Percentiles rank a stretch among this genome's conserved stretches.
phyloP scores from a whole-genome alignment of 2,329 filamentous ascomycete genomes.

The Fusarium drepaniforme region DNA sequence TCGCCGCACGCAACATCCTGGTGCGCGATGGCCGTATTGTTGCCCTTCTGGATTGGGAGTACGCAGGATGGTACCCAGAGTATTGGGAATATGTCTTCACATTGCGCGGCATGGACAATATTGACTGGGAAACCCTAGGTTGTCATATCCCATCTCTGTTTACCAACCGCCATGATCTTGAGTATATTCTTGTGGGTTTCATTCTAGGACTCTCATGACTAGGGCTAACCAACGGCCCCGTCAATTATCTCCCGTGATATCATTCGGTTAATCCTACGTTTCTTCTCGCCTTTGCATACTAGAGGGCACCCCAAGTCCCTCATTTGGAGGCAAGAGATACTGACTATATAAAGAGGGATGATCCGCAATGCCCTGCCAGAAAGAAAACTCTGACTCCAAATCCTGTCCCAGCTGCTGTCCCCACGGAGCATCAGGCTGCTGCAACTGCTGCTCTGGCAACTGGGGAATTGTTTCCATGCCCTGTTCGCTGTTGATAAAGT shows the following conservation, averaged over 20 bases:
- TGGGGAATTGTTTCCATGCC: not conserved
- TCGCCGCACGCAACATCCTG: constrained; percentile 27
- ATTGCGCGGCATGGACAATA: constrained; percentile 21
- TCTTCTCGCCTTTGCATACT: not conserved
- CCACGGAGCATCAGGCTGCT: not conserved
- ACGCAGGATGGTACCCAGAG: constrained; percentile 18
- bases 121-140: constrained; percentile 29
- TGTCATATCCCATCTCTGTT: constrained; percentile 16
- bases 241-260: not conserved
- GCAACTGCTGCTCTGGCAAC: not conserved
- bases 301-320: not conserved
- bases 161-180: constrained; percentile 13
- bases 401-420: not conserved
- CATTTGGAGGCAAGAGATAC: not conserved
- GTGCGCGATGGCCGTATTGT: constrained; percentile 21
- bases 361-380: not conserved
- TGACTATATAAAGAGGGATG: not conserved
- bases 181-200: constrained; percentile 25
- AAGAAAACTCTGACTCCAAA: not conserved
- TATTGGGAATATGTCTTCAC: constrained; percentile 29
- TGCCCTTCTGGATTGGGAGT: constrained; percentile 26
- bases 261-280: not conserved
- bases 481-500: not conserved
- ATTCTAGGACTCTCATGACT: constrained; percentile 7
- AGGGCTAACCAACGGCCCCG: not conserved